Base-by-base conservation (phyloP, 202 grass and related monocot genomes). In the Sporobolus alterniflorus region DNA sequence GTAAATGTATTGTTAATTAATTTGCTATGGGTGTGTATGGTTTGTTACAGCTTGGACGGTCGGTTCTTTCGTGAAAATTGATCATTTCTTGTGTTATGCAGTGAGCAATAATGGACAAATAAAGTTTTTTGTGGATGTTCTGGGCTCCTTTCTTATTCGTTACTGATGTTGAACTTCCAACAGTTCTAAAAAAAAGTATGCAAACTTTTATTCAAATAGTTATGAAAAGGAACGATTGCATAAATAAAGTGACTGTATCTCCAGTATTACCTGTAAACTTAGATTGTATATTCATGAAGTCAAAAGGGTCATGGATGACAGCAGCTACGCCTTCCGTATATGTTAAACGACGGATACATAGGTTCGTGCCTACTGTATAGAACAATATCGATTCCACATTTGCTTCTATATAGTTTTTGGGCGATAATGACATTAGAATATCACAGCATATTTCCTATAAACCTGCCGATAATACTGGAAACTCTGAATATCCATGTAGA, bases 81-180 rank as follows among this genome's bases (percentile, higher is more conserved):
- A 71, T 85, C 83, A 64, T 78, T n/a, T 49, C 74, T 63, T 54
- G 83, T 30, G 18, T 9, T 67, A 7, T 55, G 36, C 7, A 31
- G 42, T 71, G 52, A 1, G 8, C 41, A 28, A 6, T 31, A 74
- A 42, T 42, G 29, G 30, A 46, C 25, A 8, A 20, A 44, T 46
- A 21, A 20, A 16, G 5, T 26, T n/a, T 13, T 30, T 43, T 77
- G 14, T 24, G 26, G 8, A 34, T 34, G 10, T 1, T 18, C 25
- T 36, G 2, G 16, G 61, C 10, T 6, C 26, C 29, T n/a, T 1
- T n/a, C 5, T 14, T 1, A 32, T 52, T 3, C n/a, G n/a, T n/a
- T n/a, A n/a, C n/a, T n/a, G n/a, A n/a, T 49, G 14, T 26, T 0
- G 9, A 17, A 62, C 17, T 62, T 17, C 2, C 6, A 31, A 6